Base-by-base conservation (phyloP, 2,329 filamentous ascomycete genomes). In the Cadophora luteo-olivacea region DNA sequence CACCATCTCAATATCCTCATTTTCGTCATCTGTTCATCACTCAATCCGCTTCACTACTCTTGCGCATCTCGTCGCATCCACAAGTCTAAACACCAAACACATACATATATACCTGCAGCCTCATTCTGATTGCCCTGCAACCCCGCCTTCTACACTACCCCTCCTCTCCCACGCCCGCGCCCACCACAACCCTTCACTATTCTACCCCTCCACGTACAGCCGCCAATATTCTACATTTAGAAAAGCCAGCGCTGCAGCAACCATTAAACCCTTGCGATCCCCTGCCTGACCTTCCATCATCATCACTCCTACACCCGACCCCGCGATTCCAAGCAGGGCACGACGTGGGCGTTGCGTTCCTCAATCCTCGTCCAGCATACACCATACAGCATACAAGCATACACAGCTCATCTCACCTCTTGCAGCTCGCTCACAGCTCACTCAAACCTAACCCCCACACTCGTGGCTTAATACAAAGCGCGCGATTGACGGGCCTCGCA, bases 401-500 rank as follows among this genome's bases (percentile, higher is more conserved):
- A 14, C 36, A 3, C 19, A 38, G 41, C 49, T 32, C 38, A 29
- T 24, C 29, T 24, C 51, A 58, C 4, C 48, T 58, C 38, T 29
- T 14, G 41, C 36, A 58, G 24, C 22, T 16, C 29, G 24, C 24
- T 49, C 52, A 49, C 3, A 19, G 4, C 25, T 49, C 29, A 32
- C 51, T 33, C 32, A 29, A 51, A 24, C 38, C 9, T 41, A 24
- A 51, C 64, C 68, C 68, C 68, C 68, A 70, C 68, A 68, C 61
- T 65, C 16, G 66, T 70, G 69, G 65, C 68, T 65, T 63, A 33
- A 58, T 9, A 12, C 29, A 36, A 25, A 67, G 61, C 45, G 29
- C 54, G 55, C 65, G 38, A 63, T 61, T 72, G 57, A 60, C 65
- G 54, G 45, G 48, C 48, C 54, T 70, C 64, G 67, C 61, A 71